Evolutionary conservation across 2,329 filamentous ascomycete genomes (phyloP), one percentile per base, ranked within the genome.

Genomic region (Diaporthe helianthi): DNA sequence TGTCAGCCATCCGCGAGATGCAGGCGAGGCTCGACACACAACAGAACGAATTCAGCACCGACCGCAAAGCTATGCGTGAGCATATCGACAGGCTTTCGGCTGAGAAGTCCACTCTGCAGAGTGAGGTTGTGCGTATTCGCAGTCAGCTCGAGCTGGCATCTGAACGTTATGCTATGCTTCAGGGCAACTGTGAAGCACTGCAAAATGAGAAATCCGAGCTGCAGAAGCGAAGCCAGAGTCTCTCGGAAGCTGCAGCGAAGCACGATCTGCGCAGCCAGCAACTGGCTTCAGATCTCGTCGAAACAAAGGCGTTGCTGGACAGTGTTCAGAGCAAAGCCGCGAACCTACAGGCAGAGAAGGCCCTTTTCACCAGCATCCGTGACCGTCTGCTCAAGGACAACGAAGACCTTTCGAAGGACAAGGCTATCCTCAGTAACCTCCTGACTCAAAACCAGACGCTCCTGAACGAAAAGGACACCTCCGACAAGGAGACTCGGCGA

Each of bases 341-440:
- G 19, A 98, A 98, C 76, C 87, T 98, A 41, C 97, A 97, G 79
- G 94, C 95, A 0, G 95, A 98, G 80, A 97, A 97, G 81, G 92
- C 93, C 46, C 85, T 99, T 12, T 97, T 93, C 92, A 97, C 96
- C 82, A 93, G 92, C 68, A 97, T 98, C 41, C 94, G 98, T 78
- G 91, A 92, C 72, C 90, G 97, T 65, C 85, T 98, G 52, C 92
- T 89, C 72, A 93, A 96, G 75, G 94, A 98, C 76, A 97, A 96
- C 73, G 93, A 97, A 76, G 89, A 83, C 24, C 83, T 98, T 15
- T 86, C 92, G 51, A 93, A 97, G 71, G 96, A 99, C 78, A 92
- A 94, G 73, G 89, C 90, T 54, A 88, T 94, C 36, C 86, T 98
- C 5, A 97, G 95, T 79, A 90, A 89, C 68, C 85, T 97, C 38